Evolutionary conservation across 2,329 filamentous ascomycete species (phyloP).

Genomic region (Chaetomiaceae sp.): DNA sequence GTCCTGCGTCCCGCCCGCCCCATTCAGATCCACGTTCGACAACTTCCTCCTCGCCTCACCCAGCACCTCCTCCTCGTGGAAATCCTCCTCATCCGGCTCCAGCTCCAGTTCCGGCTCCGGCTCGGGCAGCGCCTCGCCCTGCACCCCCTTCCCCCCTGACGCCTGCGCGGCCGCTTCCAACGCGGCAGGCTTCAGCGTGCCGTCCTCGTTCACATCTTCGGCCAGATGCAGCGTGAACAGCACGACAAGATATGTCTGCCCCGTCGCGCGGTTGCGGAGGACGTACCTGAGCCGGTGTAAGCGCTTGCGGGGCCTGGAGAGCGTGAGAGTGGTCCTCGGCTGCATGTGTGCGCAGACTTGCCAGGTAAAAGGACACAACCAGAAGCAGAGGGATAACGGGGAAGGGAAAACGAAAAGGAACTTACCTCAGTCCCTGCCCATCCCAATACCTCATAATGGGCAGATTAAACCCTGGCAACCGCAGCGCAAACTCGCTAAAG

Average conservation of each 20-base stretch:
- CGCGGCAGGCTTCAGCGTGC: slow-evolving; percentile 45
- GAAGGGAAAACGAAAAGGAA: slow-evolving; percentile 30
- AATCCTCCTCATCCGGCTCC: slow-evolving; percentile 23
- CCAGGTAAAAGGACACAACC: neutral
- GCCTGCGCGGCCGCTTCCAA: slow-evolving; percentile 27
- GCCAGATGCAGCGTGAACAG: slow-evolving; percentile 72
- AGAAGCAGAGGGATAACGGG: slow-evolving; percentile 14
- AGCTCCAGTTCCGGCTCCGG: slow-evolving; percentile 5
- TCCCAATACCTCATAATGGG: slow-evolving; percentile 77
- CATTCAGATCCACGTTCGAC: slow-evolving; percentile 24
- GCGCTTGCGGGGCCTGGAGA: slow-evolving; percentile 47
- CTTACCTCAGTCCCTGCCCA: slow-evolving; percentile 66
- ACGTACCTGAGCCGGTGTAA: slow-evolving; percentile 88
- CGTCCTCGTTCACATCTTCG: slow-evolving; percentile 59
- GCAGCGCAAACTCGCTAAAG: slow-evolving; percentile 68
- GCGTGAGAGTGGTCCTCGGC: slow-evolving; percentile 10
- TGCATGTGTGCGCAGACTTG: neutral
- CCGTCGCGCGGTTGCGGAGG: slow-evolving; percentile 72
- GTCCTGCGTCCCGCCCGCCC: slow-evolving; percentile 30
- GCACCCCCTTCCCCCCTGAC: slow-evolving; percentile 13
- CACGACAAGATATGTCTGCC: slow-evolving; percentile 73
- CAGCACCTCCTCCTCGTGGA: slow-evolving; percentile 36
- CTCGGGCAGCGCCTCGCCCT: slow-evolving; percentile 30
- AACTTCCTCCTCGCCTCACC: slow-evolving; percentile 38
- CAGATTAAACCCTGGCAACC: slow-evolving; percentile 67